These are phyloP conservation scores for Thelonectria discophora DNA, from an alignment of 2,329 filamentous ascomycete species.

Conservation along the genomic window DNA sequence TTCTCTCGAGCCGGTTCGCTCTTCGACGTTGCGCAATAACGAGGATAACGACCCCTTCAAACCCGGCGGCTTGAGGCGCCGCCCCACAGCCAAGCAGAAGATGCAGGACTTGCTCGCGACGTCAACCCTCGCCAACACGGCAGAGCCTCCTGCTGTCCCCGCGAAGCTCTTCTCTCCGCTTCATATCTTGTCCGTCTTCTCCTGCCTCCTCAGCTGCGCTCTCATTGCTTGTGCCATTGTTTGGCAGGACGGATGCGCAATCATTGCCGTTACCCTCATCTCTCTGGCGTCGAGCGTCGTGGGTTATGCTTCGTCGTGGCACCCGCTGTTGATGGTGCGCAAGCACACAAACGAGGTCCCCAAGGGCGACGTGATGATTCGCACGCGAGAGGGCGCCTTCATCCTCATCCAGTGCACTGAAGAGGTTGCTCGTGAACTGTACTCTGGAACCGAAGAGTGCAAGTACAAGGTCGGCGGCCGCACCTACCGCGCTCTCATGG, in stretches of 20 bases:
- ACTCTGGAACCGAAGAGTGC: conserved; percentile 68
- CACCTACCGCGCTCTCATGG: conserved; percentile 64
- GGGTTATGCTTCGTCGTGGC: conserved; percentile 67
- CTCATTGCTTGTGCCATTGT: conserved; percentile 55
- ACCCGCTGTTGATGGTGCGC: conserved; percentile 62
- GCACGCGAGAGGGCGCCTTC: conserved; percentile 68
- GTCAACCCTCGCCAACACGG: conserved; percentile 50
- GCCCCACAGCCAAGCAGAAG: conserved; percentile 51
- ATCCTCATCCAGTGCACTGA: conserved; percentile 66
- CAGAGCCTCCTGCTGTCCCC: conserved; percentile 57
- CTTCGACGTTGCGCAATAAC: conserved; percentile 20
- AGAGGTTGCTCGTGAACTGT: conserved; percentile 69
- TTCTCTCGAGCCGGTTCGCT: conserved; percentile 11
- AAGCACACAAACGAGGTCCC: conserved; percentile 59
- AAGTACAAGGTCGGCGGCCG: conserved; percentile 59
- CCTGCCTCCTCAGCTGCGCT: conserved; percentile 58
- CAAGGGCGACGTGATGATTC: conserved; percentile 67
- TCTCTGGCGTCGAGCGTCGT: conserved; percentile 62
- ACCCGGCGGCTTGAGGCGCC: conserved; percentile 37
- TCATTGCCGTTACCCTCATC: conserved; percentile 59
- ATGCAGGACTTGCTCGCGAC: conserved; percentile 55
- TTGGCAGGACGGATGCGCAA: conserved; percentile 49
- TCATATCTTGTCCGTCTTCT: conserved; percentile 62
- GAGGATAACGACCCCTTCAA: neutral
- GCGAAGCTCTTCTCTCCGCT: conserved; percentile 60